Base-by-base conservation (phyloP, 495 filamentous ascomycete genomes). In the Trichoderma parareesei region DNA sequence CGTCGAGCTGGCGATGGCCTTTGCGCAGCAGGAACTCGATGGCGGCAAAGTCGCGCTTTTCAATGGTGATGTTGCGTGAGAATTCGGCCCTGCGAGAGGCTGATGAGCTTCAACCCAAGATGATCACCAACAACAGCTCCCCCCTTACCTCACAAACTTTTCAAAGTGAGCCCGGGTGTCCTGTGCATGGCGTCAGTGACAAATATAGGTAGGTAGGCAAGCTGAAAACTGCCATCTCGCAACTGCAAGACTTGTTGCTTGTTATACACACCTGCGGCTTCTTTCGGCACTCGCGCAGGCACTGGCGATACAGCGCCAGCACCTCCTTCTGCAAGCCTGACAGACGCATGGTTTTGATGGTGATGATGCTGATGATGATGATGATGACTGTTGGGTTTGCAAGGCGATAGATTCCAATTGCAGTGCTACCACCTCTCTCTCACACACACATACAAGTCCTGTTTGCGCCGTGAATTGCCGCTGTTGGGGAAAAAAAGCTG, bases 241-340 rank as follows among this genome's bases (percentile, higher is more conserved):
- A 27, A 27, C 27, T 27, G 27, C 27, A 27, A 27, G 27, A 27
- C 27, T 27, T 27, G 27, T 27, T 27, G 27, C 27, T 27, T 27
- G 27, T 27, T 27, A 2, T 16, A 61, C 40, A 27, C 20, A 93
- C 90, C 67, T 76, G 69, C 61, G 94, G 92, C 75, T 98, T 98
- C 69, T 88, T 90, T 63, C 87, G 81, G 63, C 87, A 85, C 69
- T 88, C 90, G 61, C 92, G 82, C 38, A 98, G 79, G 69, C 92
- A 97, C 69, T 85, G 84, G 59, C 92, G 87, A 70, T 98, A 98
- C 10, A 98, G 85, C 43, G 85, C 80, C 48, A 98, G 74, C 8
- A 98, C 93, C 64, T 95, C 90, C 71, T 85, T 87, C 71, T 98
- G 95, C n/a, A 98, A 81, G 43, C 95, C 95, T 9, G 93, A 95